phyloP scores from a whole-genome alignment of 768 basidiomycete genomes.

The Amanita jacksonii region DNA sequence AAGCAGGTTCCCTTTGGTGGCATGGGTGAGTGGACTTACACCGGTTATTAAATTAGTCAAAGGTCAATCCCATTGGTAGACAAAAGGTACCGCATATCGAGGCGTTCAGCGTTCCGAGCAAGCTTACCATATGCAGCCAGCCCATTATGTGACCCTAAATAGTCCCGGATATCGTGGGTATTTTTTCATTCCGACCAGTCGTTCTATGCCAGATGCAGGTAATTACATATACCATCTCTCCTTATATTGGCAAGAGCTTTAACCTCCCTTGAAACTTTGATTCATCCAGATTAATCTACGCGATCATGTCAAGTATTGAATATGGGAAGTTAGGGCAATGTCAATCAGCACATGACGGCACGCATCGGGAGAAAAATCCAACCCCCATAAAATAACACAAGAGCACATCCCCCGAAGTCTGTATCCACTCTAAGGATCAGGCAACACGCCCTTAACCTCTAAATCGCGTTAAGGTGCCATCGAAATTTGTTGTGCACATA shows the following conservation, averaged over 20 bases:
- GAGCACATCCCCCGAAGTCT: not conserved
- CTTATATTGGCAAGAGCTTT: not conserved
- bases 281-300: slow-evolving; percentile 1
- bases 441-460: not conserved
- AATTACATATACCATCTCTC: not conserved
- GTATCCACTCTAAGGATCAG: not conserved
- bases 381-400: not conserved
- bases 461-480: not conserved
- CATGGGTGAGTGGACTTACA: too few relatives aligned
- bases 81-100: not conserved
- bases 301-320: not conserved
- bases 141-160: not conserved
- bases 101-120: not conserved
- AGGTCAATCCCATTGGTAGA: not conserved
- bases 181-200: not conserved
- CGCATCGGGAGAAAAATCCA: not conserved
- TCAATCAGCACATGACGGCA: not conserved
- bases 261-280: not conserved
- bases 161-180: not conserved
- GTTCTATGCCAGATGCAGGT: not conserved
- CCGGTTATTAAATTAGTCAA: too few relatives aligned
- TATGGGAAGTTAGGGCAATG: not conserved
- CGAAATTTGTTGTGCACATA: not conserved
- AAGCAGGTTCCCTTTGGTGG: too few relatives aligned
- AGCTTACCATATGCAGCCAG: not conserved